A percentile compares a stretch with the other conserved stretches of the same genome.
These are phyloP conservation scores for Phytopythium oedochilum DNA, from an alignment of 352 stramenopile species.

Conservation along the genomic window DNA sequence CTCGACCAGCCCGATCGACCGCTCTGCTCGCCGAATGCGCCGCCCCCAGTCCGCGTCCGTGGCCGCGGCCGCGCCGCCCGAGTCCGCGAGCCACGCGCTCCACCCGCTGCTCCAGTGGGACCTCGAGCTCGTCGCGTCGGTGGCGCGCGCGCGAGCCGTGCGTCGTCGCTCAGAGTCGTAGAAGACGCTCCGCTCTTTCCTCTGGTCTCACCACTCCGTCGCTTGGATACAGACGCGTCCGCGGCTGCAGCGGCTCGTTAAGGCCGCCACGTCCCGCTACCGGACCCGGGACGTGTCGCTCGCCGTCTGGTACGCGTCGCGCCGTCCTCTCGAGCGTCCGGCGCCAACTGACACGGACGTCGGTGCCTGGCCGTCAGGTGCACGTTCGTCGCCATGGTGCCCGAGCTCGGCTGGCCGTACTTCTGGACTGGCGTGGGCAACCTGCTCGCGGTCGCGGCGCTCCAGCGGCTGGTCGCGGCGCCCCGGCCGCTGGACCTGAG, in stretches of 20 bases:
- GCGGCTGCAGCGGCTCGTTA: slow-evolving; percentile 32
- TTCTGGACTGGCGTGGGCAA: slow-evolving; percentile 66
- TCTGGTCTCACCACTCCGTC: not conserved
- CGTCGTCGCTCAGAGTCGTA: not conserved
- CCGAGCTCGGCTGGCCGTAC: slow-evolving; percentile 58
- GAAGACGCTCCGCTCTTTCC: not conserved
- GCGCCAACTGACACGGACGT: not conserved
- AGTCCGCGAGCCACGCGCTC: too few species aligned
- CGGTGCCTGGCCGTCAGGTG: slow-evolving; percentile 22
- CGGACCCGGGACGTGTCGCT: slow-evolving; percentile 63
- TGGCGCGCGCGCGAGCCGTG: slow-evolving; percentile 38
- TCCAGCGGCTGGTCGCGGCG: slow-evolving; percentile 42
- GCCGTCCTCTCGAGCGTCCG: not conserved
- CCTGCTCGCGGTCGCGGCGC: slow-evolving; percentile 32
- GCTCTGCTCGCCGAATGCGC: too few species aligned
- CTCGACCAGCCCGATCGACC: too few species aligned
- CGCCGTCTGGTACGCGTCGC: slow-evolving; percentile 38
- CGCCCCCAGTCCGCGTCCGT: too few species aligned
- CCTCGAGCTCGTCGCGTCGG: slow-evolving; percentile 27
- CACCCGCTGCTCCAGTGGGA: slow-evolving; percentile 61
- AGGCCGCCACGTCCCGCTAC: slow-evolving; percentile 46
- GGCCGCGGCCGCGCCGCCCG: too few species aligned
- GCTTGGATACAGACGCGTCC: slow-evolving; percentile 19
- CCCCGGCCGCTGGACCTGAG: slow-evolving; percentile 54
- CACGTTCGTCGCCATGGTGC: slow-evolving; percentile 48